These are phyloP conservation scores for Amanita subjunquillea DNA, from an alignment of 768 basidiomycete genomes.

Conservation along the genomic window DNA sequence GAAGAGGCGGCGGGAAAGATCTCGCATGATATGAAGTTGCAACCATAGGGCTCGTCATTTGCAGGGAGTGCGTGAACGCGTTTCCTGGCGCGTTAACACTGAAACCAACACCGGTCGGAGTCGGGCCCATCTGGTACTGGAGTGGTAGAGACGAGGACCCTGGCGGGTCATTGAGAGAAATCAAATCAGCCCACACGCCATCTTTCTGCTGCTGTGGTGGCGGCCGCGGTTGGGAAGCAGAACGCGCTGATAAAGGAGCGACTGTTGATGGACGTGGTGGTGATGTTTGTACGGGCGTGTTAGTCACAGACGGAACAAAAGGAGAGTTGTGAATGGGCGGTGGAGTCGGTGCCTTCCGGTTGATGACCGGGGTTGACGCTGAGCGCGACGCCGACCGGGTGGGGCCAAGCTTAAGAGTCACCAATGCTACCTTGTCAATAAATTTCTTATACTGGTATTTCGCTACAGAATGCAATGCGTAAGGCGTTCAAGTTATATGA, in stretches of 20 bases:
- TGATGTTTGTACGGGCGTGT: conserved; percentile 2
- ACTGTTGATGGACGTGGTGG: conserved; percentile 9
- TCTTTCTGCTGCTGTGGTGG: conserved; percentile 16
- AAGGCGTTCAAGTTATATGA: background rate
- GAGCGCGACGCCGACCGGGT: conserved; percentile 24
- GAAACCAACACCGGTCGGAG: background rate
- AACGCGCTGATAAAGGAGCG: conserved; percentile 13
- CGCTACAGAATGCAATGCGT: conserved; percentile 24
- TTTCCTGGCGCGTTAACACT: background rate
- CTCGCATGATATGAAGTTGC: background rate
- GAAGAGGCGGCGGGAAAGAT: background rate
- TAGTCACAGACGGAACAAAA: conserved; percentile 10
- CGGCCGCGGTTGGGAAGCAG: conserved; percentile 15
- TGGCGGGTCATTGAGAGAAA: conserved; percentile 32
- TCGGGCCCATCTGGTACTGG: conserved; percentile 24
- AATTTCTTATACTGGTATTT: conserved; percentile 77
- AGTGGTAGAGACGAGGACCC: conserved; percentile 44
- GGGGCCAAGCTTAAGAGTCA: conserved; percentile 35
- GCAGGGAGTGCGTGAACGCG: background rate
- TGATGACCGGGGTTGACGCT: background rate
- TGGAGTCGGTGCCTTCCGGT: conserved; percentile 4
- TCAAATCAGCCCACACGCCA: conserved; percentile 50
- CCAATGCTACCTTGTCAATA: conserved; percentile 36
- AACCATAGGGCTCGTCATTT: background rate
- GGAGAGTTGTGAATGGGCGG: conserved; percentile 6